Base-by-base conservation (phyloP, 495 filamentous ascomycete genomes). In the Penicillium paxilli region DNA sequence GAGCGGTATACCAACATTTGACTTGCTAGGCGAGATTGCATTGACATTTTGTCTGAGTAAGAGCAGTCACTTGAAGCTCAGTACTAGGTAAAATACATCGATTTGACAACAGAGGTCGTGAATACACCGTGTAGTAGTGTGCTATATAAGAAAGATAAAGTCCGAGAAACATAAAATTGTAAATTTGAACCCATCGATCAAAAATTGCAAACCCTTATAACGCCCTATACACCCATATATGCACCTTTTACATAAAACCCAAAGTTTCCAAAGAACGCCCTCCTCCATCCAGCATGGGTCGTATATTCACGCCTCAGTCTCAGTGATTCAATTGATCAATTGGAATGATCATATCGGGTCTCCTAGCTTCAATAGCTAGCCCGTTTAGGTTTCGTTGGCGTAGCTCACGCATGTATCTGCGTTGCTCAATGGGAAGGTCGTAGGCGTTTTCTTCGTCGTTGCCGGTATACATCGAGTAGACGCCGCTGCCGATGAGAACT, bases 301-400 rank as follows among this genome's bases (percentile, higher is more conserved):
- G 33, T 37, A 17, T 37, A 2, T 14, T n/a, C 35, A 12, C 20
- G 24, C 14, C 42, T 9, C 30, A 32, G 40, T 51, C 7, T 55
- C 45, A 65, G 32, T 35, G 19, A 28, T 58, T 51, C 40, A 58
- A 33, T 33, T 64, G 30, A 6, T 54, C 50, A 22, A 64, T 25
- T 0, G 64, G 60, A 54, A 63, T 44, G 20, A 67, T 57, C 63
- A 66, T 52, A 37, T 68, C 65, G 2, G 63, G 66, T 32, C 64
- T 49, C 22, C 42, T 51, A 8, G 60, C 61, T 8, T 19, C 30
- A 25, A 54, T 14, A 22, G 63, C 66, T 14, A 67, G 19, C 2
- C 6, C 9, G 21, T 69, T 67, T 19, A 65, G n/a, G 23, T 54
- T 64, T 10, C 64, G 61, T 17, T 62, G 58, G 23, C 64, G 64